A percentile compares a stretch with the other conserved stretches of the same genome.
Evolutionary conservation across 73 alveolate genomes (phyloP).

Genomic region (Uronychia setigera): DNA sequence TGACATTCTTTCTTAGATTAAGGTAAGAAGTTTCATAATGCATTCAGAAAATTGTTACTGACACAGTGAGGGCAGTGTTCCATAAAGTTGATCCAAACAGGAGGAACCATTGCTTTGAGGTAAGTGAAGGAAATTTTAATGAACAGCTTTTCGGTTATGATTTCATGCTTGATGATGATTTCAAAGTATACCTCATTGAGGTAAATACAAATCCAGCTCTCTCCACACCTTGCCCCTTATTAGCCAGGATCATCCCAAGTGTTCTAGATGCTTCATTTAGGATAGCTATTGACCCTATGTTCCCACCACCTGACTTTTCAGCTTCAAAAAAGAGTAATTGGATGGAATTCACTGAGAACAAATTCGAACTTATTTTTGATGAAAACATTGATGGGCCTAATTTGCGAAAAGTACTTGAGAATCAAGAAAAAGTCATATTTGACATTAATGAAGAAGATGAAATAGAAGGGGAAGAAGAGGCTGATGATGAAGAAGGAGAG

Average conservation of each 20-base stretch:
- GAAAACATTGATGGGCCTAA: too few species aligned
- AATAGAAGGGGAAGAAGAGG: too few species aligned
- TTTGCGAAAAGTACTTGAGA: too few species aligned
- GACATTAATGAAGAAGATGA: too few species aligned
- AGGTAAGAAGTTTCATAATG: background rate
- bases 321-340: background rate
- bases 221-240: constrained; percentile 67
- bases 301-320: constrained; percentile 39
- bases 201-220: constrained; percentile 69
- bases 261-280: constrained; percentile 66
- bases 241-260: constrained; percentile 62
- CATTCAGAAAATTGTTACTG: constrained; percentile 54
- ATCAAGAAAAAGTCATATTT: too few species aligned
- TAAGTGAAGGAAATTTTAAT: background rate
- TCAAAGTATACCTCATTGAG: constrained; percentile 67
- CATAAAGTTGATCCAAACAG: constrained; percentile 57
- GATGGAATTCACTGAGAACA: background rate
- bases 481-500: too few species aligned
- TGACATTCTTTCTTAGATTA: constrained; percentile 52
- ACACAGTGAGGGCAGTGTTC: constrained; percentile 57
- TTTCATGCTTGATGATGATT: constrained; percentile 66
- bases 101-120: constrained; percentile 64
- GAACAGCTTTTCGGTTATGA: constrained; percentile 59
- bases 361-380: too few species aligned
- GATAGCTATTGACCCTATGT: constrained; percentile 59